Conservation (phyloP, 768 basidiomycete species). For the Boletus eberwhitei region DNA sequence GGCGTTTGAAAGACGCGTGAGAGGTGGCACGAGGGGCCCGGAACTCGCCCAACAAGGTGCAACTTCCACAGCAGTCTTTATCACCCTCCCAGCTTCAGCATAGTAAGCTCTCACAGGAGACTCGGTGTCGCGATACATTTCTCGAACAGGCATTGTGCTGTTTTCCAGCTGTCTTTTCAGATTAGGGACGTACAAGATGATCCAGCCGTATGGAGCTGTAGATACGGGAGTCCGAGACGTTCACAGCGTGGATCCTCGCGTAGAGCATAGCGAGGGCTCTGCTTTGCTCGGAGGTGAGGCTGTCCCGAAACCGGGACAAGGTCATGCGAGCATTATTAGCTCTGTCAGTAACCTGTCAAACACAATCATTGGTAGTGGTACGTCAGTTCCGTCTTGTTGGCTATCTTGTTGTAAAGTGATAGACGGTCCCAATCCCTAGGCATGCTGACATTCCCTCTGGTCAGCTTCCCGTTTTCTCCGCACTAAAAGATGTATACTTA, state of each 20-base stretch:
- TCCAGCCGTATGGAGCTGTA: conserved; percentile 64
- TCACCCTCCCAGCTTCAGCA: background rate
- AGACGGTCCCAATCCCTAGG: conserved; percentile 39
- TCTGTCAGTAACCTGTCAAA: conserved; percentile 80
- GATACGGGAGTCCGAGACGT: conserved; percentile 31
- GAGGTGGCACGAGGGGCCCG: background rate
- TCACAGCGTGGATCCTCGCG: conserved; percentile 2
- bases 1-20: too few species aligned
- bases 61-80: background rate
- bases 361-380: conserved; percentile 90
- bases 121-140: background rate
- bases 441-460: conserved; percentile 87
- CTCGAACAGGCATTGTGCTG: background rate
- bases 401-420: background rate
- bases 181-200: conserved; percentile 53
- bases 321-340: conserved; percentile 65
- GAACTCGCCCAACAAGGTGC: background rate
- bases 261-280: conserved; percentile 47
- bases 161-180: background rate
- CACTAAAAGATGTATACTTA: background rate
- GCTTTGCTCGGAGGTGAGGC: conserved; percentile 52
- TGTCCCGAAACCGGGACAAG: conserved; percentile 41
- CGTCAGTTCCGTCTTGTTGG: conserved; percentile 21
- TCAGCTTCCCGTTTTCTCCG: conserved; percentile 27
- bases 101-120: background rate